phyloP scores from a whole-genome alignment of 2,329 filamentous ascomycete species.

The Daldinia sp. region DNA sequence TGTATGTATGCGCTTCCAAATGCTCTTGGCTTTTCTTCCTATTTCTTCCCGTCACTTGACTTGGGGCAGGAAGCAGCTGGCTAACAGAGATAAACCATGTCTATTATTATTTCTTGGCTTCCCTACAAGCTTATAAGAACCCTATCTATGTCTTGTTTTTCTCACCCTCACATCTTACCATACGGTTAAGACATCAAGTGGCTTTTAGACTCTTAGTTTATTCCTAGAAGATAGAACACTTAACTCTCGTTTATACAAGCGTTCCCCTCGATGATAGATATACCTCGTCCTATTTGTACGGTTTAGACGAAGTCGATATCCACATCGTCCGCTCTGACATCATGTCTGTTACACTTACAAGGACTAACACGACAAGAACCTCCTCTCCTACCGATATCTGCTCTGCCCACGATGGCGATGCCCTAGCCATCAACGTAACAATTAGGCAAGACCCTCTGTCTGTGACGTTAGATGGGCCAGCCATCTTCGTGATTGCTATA shows the following conservation, averaged over 20 bases:
- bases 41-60: constrained; percentile 21
- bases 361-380: constrained; percentile 36
- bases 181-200: constrained; percentile 5
- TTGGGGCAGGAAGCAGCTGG: constrained; percentile 4
- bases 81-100: constrained; percentile 20
- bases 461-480: constrained; percentile 60
- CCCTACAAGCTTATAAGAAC: constrained; percentile 23
- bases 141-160: constrained; percentile 2
- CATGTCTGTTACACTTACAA: constrained; percentile 43
- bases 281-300: constrained; percentile 10
- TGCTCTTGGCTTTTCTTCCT: background rate
- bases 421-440: constrained; percentile 51
- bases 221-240: background rate
- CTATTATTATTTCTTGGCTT: constrained; percentile 7
- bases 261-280: constrained; percentile 4
- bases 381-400: constrained; percentile 35
- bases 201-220: constrained; percentile 23
- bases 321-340: constrained; percentile 24
- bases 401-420: constrained; percentile 27
- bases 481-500: constrained; percentile 56
- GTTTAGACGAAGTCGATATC: constrained; percentile 2
- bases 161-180: background rate
- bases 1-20: constrained; percentile 6
- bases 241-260: constrained; percentile 2
- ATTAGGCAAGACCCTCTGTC: constrained; percentile 61